phyloP scores from a whole-genome alignment of 352 stramenopile genomes.

The Poterioochromonas sp. region DNA sequence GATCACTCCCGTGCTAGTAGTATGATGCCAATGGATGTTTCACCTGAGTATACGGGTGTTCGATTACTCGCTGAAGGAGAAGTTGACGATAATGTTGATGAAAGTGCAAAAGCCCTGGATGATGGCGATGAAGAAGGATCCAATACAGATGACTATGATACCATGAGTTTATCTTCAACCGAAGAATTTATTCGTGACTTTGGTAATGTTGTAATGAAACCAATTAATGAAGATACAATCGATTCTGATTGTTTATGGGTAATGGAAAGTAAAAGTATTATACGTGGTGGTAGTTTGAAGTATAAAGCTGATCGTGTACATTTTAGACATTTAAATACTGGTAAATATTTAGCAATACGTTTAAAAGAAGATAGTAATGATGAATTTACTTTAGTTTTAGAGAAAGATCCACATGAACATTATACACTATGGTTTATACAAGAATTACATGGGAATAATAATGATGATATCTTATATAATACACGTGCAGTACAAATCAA shows the following conservation, averaged over 20 bases:
- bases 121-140: neutral
- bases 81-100: conserved; percentile 20
- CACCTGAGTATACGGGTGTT: no score
- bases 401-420: neutral
- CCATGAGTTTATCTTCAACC: conserved; percentile 24
- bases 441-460: neutral
- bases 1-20: neutral
- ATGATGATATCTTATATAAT: neutral
- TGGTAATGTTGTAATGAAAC: conserved; percentile 28
- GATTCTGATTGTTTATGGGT: conserved; percentile 38
- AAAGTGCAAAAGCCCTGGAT: neutral
- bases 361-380: neutral
- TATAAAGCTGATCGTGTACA: conserved; percentile 21
- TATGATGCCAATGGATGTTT: conserved; percentile 6
- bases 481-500: conserved; percentile 11
- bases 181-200: conserved; percentile 27
- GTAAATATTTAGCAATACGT: neutral
- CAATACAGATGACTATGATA: conserved; percentile 9
- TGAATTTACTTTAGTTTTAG: neutral
- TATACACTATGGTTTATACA: conserved; percentile 2
- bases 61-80: conserved; percentile 6
- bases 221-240: conserved; percentile 21
- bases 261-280: conserved; percentile 35
- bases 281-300: neutral
- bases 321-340: conserved; percentile 28